Evolutionary conservation across 176 grass and related monocot species (phyloP).

Genomic region (Bonia amplexicaulis): DNA sequence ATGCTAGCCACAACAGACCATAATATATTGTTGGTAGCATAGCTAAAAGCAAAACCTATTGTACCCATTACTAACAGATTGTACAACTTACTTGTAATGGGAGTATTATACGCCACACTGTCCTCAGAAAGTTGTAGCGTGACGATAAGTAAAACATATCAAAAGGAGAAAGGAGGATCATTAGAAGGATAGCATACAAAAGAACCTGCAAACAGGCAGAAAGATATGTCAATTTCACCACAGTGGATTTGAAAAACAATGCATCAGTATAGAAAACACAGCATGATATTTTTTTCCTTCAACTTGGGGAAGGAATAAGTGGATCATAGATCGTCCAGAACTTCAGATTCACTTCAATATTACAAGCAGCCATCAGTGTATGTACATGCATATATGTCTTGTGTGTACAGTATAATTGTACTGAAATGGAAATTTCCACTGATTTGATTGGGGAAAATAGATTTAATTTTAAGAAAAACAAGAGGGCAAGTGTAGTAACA

Average conservation of each 20-base stretch:
- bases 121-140: constrained; percentile 87
- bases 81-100: constrained; percentile 72
- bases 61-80: constrained; percentile 1
- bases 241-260: not conserved
- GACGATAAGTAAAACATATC: constrained; percentile 96
- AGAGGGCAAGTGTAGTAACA: not conserved
- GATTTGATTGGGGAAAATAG: not conserved
- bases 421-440: not conserved
- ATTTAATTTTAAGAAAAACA: not conserved
- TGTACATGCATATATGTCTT: not conserved
- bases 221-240: not conserved
- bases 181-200: constrained; percentile 67
- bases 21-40: not conserved
- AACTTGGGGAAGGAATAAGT: not conserved
- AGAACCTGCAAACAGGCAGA: constrained; percentile 56
- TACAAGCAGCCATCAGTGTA: not conserved
- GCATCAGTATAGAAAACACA: not conserved
- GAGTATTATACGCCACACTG: constrained; percentile 79
- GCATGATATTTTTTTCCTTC: not conserved
- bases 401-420: not conserved
- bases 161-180: constrained; percentile 90
- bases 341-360: not conserved
- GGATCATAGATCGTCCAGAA: not conserved
- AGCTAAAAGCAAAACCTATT: constrained; percentile 5
- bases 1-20: not conserved